Evolutionary conservation across 192 early-diverging fungal genomes (phyloP).

Genomic region (Coemansia sp.): DNA sequence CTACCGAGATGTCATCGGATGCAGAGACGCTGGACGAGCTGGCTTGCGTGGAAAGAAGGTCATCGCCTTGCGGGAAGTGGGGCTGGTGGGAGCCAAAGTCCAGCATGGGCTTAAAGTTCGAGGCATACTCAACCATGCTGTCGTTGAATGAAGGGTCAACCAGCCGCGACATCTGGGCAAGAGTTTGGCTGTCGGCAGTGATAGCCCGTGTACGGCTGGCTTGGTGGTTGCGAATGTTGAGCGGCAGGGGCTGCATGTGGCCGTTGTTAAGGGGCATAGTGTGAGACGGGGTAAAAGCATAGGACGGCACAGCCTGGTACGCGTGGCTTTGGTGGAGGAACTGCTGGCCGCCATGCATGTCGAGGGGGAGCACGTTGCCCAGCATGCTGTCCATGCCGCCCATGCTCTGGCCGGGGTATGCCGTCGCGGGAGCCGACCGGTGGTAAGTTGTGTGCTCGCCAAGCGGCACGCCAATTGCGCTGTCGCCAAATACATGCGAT

Average conservation of each 20-base stretch:
- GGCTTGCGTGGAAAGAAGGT: neutral
- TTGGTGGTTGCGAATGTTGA: neutral
- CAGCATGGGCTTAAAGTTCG: neutral
- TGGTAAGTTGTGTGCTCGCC: constrained; percentile 4
- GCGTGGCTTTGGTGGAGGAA: constrained; percentile 12
- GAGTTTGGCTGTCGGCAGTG: constrained; percentile 28
- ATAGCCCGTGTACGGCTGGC: constrained; percentile 23
- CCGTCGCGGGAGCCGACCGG: neutral
- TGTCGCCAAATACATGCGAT: constrained; percentile 15
- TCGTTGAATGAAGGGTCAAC: neutral
- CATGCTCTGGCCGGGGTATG: neutral
- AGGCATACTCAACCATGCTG: neutral
- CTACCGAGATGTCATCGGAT: constrained; percentile 22
- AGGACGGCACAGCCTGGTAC: constrained; percentile 9
- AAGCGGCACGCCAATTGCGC: constrained; percentile 42
- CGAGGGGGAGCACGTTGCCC: constrained; percentile 22
- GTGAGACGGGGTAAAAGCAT: neutral
- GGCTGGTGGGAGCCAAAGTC: neutral
- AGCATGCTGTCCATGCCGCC: constrained; percentile 13
- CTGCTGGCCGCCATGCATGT: constrained; percentile 12
- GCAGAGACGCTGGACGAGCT: neutral
- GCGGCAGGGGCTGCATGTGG: neutral
- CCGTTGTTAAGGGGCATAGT: neutral
- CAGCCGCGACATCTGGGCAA: constrained; percentile 5
- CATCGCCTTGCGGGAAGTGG: neutral